Percentiles rank a stretch among this genome's conserved stretches.
These are phyloP conservation scores for Russula olivacea DNA, from an alignment of 768 basidiomycete genomes.

Conservation along the genomic window DNA sequence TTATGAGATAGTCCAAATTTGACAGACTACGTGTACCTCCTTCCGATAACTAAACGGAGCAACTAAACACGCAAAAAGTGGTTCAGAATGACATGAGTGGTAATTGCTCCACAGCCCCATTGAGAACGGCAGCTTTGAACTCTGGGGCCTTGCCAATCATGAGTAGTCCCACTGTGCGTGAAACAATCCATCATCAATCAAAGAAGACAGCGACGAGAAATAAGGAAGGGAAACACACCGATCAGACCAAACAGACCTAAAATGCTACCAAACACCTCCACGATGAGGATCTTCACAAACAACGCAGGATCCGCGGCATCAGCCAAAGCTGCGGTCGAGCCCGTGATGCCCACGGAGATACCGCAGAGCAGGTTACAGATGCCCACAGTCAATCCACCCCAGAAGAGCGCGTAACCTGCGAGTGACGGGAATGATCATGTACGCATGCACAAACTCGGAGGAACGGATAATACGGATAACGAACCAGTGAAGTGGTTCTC, in stretches of 20 bases:
- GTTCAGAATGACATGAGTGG: constrained; percentile 8
- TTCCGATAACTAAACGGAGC: background rate
- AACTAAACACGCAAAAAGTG: background rate
- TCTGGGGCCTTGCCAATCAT: constrained; percentile 65
- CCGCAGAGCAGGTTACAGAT: constrained; percentile 94
- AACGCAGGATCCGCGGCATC: constrained; percentile 93
- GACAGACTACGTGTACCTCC: background rate
- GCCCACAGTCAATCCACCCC: constrained; percentile 94
- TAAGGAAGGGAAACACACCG: constrained; percentile 45
- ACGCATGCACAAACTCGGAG: constrained; percentile 14
- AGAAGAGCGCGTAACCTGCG: constrained; percentile 95
- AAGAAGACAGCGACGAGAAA: background rate
- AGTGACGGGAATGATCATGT: background rate
- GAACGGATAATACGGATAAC: background rate
- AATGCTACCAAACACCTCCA: constrained; percentile 91
- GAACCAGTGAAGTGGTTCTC: constrained; percentile 90
- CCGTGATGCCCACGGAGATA: constrained; percentile 88
- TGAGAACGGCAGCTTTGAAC: constrained; percentile 40
- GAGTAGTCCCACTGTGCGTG: constrained; percentile 62
- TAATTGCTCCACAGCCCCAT: background rate
- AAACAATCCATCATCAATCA: constrained; percentile 9
- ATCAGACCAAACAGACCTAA: constrained; percentile 91
- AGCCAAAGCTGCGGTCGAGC: constrained; percentile 89
- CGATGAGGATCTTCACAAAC: constrained; percentile 95
- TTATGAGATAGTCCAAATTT: background rate